Evolutionary conservation across 176 grass and related monocot species (phyloP).

Genomic region (Eragrostis nindensis): DNA sequence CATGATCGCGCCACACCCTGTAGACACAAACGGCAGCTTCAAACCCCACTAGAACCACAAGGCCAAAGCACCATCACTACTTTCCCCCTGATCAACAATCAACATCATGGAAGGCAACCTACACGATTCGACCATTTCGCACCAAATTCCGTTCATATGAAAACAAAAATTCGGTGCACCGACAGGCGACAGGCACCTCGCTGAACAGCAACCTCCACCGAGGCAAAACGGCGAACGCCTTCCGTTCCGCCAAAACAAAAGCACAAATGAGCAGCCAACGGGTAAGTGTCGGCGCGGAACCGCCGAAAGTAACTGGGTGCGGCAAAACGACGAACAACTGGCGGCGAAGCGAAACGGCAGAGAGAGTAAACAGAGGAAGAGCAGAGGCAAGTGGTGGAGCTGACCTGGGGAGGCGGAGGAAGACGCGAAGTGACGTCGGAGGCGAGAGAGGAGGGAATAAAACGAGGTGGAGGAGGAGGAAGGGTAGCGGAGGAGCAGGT

Average conservation of each 20-base stretch:
- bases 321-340: constrained; percentile 39
- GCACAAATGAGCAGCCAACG: not conserved
- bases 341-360: not conserved
- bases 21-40: not conserved
- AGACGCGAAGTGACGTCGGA: constrained; percentile 40
- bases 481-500: constrained; percentile 22
- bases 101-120: not conserved
- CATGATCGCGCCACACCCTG: not conserved
- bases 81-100: not conserved
- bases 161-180: not conserved
- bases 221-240: constrained; percentile 38
- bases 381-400: not conserved
- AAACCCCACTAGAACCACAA: not conserved
- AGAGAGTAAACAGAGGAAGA: not conserved
- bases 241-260: not conserved
- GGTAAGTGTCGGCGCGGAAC: not conserved
- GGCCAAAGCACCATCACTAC: not conserved
- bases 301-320: not conserved
- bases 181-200: not conserved
- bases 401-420: constrained; percentile 44
- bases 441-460: constrained; percentile 20
- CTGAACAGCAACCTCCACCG: not conserved
- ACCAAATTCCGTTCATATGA: not conserved
- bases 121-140: not conserved
- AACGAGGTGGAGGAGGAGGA: constrained; percentile 28